Base-by-base conservation (phyloP, 331 rosid species). In the Quercus lobata region DNA sequence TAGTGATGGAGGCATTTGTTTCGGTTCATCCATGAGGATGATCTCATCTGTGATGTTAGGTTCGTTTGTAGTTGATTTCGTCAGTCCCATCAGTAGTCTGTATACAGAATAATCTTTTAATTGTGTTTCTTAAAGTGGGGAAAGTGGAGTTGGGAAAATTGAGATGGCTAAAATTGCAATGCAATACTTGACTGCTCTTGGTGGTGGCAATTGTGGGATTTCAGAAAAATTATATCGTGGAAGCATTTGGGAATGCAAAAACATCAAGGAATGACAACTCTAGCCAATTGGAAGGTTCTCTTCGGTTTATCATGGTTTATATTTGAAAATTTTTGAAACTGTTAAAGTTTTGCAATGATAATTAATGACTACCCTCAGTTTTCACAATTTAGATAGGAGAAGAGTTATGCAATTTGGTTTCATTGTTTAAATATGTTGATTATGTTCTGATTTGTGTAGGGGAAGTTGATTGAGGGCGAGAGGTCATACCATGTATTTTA, bases 111-210 rank as follows among this genome's bases (percentile, higher is more conserved):
- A n/a, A 7, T 30, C 46, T 34, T 66, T 66, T 17, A 18, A 11
- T 66, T 66, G 76, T 63, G 46, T 37, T 62, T 72, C 72, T 85
- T 83, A 49, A 86, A 96, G 99, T 75, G 99, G 99, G 24, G 99
- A 96, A 89, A 92, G 97, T 83, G 97, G 98, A 84, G 74, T 98
- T 34, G 97, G 99, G 81, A 96, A 96, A 82, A 96, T 97, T 14
- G 97, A 92, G 87, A 92, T 98, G 9, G 97, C 97, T 17, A 96
- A 93, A 87, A 60, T 85, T 89, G 95, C 97, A 21, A 85, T 96
- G 91, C 91, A 89, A 76, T 96, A 96, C 89, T 83, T 96, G 79
- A 89, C 92, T 78, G 90, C 90, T 76, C 84, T 92, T 78, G 90
- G 97, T 73, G 91, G 97, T 63, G 90, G 92, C 63, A 84, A 87